A percentile compares a stretch with the other conserved stretches of the same genome.
Conservation (phyloP, 2,329 filamentous ascomycete genomes). For the Colletotrichum australisinense region DNA sequence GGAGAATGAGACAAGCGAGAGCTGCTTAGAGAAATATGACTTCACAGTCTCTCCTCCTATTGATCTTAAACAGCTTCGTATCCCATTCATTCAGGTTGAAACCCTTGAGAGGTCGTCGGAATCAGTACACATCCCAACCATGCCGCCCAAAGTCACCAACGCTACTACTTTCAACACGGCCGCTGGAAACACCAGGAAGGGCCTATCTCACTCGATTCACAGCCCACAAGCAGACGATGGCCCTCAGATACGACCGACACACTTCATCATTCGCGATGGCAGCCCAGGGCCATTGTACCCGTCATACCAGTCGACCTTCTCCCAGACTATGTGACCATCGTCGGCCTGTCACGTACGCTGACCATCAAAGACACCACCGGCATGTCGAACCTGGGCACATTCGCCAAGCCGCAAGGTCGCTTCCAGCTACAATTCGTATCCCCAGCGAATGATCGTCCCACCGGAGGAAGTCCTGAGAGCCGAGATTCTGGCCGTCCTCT, state of each 20-base stretch:
- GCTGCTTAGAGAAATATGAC: neutral
- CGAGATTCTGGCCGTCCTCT: neutral
- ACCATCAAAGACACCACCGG: constrained; percentile 49
- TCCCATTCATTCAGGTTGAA: too few species aligned
- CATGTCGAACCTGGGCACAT: constrained; percentile 52
- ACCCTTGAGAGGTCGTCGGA: neutral
- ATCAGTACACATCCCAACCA: neutral
- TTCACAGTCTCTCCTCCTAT: neutral
- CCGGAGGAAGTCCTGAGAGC: neutral
- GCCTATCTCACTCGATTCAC: constrained; percentile 33
- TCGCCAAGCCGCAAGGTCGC: constrained; percentile 36
- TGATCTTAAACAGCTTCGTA: neutral
- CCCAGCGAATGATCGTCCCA: neutral
- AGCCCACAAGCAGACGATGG: constrained; percentile 6
- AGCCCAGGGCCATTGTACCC: constrained; percentile 56
- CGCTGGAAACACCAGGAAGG: neutral
- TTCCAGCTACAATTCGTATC: constrained; percentile 7
- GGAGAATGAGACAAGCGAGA: neutral
- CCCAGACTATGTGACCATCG: constrained; percentile 56
- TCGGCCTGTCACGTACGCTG: constrained; percentile 56
- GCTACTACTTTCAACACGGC: neutral
- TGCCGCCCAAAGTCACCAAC: neutral
- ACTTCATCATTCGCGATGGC: constrained; percentile 53
- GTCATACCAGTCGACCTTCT: constrained; percentile 66
- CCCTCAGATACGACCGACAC: constrained; percentile 39